Evolutionary conservation across 805 yeast genomes (phyloP), one percentile per base, ranked within the genome.

Genomic region (Wickerhamiella spandovensis): DNA sequence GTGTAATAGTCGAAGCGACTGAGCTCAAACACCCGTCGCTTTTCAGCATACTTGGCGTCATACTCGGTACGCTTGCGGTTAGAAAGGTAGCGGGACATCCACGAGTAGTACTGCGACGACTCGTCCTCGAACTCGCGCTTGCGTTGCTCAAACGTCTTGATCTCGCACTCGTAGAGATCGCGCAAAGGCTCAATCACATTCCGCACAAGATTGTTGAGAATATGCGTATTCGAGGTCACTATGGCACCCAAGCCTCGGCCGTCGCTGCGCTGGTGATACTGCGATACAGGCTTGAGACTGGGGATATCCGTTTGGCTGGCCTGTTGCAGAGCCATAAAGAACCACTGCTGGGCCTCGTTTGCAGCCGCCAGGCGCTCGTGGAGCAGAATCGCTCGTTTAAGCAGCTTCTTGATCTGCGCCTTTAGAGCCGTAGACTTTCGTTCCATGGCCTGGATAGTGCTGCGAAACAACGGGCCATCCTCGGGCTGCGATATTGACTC

Each of bases 41-140:
- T 68, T 23, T 65, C 71, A 32, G 64, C 59, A 49, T 69, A 70
- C 57, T 71, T 72, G 10, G 66, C 54, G 50, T 69, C 73, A 17
- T 63, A 57, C 18, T 52, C 53, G 43, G 61, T 61, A 54, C 60
- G 62, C 35, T 63, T 62, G 50, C 66, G 67, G 51, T 60, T 61
- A 13, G 71, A 56, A 22, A 71, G 58, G 49, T 71, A 71, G n/a
- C 72, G 58, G 13, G 72, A 62, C 47, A 71, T 62, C 72, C 73
- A 71, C 32, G 71, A 61, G 54, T 71, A 71, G 55, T 70, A 71
- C 53, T 70, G 72, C 24, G 63, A 57, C 17, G 71, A 66, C 47
- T 68, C 71, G 45, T 71, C 75, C 48, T 71, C 74, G 57, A 71
- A 71, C 44, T 71, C 74, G 32, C 68, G 63, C 48, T 70, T 70